Base-by-base conservation (phyloP, 768 basidiomycete species). In the Sporobolomyces roseus region DNA sequence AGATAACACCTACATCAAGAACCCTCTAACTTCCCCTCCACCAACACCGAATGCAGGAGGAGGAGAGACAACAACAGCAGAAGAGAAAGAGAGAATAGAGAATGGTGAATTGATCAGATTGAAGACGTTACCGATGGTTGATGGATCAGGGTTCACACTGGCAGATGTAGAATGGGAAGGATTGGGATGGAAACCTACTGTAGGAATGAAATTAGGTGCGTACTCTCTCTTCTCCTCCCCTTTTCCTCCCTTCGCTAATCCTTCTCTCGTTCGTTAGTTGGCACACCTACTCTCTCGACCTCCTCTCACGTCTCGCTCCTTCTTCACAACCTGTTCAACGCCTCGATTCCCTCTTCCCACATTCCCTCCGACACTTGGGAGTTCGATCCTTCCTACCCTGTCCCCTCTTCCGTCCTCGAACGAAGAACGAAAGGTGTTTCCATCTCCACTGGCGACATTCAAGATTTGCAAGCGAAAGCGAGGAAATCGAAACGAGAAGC, bases 301-400 rank as follows among this genome's bases (percentile, higher is more conserved):
- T 79, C 80, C 9, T 80, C 80, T 1, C 80, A 81, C 67, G 74
- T 82, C 60, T 81, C 81, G n/a, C 78, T 82, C 45, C 78, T 82
- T 33, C 76, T 81, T 41, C 78, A 79, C 70, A 78, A 79, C 73
- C 79, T 80, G 12, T 82, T 82, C 79, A 82, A 82, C 77, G 78
- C 81, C 43, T 80, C 80, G n/a, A 82, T 82, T 58, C 79, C 79
- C 4, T 72, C 79, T 19, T 76, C 79, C 33, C 80, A 81, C 63
- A 80, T 81, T 70, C 80, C 80, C 0, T 63, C 49, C 6, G 77
- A 79, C 29, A 21, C 61, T 19, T 81, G 77, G 75, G 73, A 77
- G 49, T 82, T 80, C 54, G 79, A 81, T 68, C 73, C 78, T 36
- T 49, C 63, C 8, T 58, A 21, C 55, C 36, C 36, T 50, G 55